These are phyloP conservation scores for Pistacia vera DNA, from an alignment of 345 rosid species.

Conservation along the genomic window DNA sequence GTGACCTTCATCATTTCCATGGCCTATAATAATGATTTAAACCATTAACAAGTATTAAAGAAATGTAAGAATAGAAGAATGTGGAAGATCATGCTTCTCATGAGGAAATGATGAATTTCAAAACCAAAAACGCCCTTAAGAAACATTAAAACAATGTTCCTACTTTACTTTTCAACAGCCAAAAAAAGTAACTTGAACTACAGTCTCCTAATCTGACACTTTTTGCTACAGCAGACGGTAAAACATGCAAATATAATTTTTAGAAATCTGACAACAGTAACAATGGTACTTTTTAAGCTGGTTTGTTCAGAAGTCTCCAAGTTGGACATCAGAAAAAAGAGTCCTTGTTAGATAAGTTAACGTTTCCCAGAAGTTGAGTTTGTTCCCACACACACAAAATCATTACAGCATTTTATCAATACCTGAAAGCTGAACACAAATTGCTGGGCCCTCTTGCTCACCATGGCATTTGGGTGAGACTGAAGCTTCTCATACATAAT, in stretches of 20 bases:
- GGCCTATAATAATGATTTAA: conserved; percentile 46
- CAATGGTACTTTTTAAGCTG: too few relatives aligned
- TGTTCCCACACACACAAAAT: not conserved
- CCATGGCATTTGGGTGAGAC: conserved; percentile 70
- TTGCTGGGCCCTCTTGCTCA: conserved; percentile 79
- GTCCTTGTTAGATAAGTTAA: not conserved
- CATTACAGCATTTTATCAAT: conserved; percentile 13
- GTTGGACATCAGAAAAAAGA: not conserved
- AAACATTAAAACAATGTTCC: not conserved
- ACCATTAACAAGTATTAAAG: not conserved
- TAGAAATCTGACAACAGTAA: too few relatives aligned
- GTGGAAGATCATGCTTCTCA: not conserved
- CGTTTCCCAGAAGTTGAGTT: not conserved
- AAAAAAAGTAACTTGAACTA: not conserved
- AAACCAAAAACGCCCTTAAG: not conserved
- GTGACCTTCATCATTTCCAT: conserved; percentile 83
- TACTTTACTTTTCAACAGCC: not conserved
- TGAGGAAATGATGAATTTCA: not conserved
- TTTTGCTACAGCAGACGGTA: not conserved
- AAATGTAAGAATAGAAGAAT: not conserved
- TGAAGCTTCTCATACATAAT: conserved; percentile 85
- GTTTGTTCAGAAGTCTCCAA: not conserved
- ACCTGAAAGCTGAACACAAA: conserved; percentile 90
- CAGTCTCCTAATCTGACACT: not conserved
- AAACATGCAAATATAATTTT: too few relatives aligned